Evolutionary conservation across 2,329 filamentous ascomycete genomes (phyloP), one percentile per base, ranked within the genome.

Genomic region (Hypoxylon rubiginosum): DNA sequence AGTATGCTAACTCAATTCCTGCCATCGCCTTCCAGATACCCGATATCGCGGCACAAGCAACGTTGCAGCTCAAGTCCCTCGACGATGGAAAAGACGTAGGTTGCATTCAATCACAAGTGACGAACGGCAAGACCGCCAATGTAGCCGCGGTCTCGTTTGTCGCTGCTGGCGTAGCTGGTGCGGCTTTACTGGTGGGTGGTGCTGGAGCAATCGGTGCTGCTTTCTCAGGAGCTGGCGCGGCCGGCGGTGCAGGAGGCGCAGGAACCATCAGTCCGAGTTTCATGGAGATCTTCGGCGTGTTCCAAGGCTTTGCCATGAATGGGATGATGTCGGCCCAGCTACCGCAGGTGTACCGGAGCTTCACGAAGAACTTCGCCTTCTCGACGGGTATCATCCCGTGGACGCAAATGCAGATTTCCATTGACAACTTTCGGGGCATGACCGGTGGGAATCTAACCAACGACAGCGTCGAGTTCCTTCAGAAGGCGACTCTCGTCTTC

Each of bases 281-380:
- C 77, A 86, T 85, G 48, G 93, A 97, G 75, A 90, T 97, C 51
- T 86, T 97, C 71, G 90, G 91, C 67, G 97, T 92, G 88, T 97
- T 98, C 79, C 94, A 98, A 80, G 91, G 91, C 53, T 92, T 98
- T 85, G 94, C 96, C 28, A 91, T 96, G 83, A 97, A 96, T 79
- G 94, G 96, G 70, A 98, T 98, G 96, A 85, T 97, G 78, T 97
- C 92, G 64, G 94, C 97, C 73, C 88, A 90, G 73, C 94, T 97
- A 72, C 96, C 96, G 3, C 84, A 88, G 36, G 89, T 98, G 39
- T 98, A 98, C 82, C 89, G 90, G 72, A 95, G 90, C 78, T 99
- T 97, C 80, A 84, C 91, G 67, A 92, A 92, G 82, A 98, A 98
- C 82, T 98, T 99, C 78, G 94, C 85, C 50, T 98, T 97, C 83